phyloP scores from a whole-genome alignment of 768 basidiomycete genomes.

The Cystobasidium onofrii region DNA sequence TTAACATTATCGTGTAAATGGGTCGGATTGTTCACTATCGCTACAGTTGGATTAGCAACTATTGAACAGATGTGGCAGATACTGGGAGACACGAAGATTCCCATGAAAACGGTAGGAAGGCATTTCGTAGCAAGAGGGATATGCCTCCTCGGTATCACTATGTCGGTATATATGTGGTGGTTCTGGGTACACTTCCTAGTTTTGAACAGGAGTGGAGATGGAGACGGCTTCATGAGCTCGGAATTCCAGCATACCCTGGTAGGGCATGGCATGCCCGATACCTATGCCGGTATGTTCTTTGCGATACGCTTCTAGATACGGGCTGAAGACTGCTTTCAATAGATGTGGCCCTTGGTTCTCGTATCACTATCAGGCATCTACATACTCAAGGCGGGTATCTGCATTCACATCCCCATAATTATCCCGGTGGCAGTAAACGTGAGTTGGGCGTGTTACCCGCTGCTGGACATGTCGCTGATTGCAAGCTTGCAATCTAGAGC shows the following conservation, averaged over 20 bases:
- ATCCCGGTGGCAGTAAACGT: conserved; percentile 87
- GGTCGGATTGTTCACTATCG: conserved; percentile 97
- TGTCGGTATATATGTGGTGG: conserved; percentile 89
- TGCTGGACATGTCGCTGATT: background rate
- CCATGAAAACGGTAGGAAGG: conserved; percentile 63
- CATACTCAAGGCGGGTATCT: conserved; percentile 99
- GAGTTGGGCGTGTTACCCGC: conserved; percentile 39
- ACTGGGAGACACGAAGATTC: conserved; percentile 73
- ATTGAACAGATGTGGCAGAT: conserved; percentile 78
- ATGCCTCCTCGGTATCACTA: conserved; percentile 76
- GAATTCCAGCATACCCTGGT: conserved; percentile 94
- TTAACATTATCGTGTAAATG: conserved; percentile 92
- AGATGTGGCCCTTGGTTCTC: conserved; percentile 81
- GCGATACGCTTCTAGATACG: background rate
- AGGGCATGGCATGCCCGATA: conserved; percentile 84
- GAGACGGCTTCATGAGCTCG: conserved; percentile 98
- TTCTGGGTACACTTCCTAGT: conserved; percentile 91
- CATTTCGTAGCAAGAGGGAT: conserved; percentile 85
- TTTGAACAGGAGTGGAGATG: conserved; percentile 81
- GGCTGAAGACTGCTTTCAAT: background rate
- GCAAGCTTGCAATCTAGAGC: conserved; percentile 54
- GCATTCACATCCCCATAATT: conserved; percentile 84
- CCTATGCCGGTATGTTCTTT: conserved; percentile 62
- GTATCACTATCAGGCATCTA: conserved; percentile 72
- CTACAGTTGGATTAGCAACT: conserved; percentile 79